A percentile compares a stretch with the other conserved stretches of the same genome.
Evolutionary conservation across 2,329 filamentous ascomycete species (phyloP).

Genomic region (Trichophaea hybrida): DNA sequence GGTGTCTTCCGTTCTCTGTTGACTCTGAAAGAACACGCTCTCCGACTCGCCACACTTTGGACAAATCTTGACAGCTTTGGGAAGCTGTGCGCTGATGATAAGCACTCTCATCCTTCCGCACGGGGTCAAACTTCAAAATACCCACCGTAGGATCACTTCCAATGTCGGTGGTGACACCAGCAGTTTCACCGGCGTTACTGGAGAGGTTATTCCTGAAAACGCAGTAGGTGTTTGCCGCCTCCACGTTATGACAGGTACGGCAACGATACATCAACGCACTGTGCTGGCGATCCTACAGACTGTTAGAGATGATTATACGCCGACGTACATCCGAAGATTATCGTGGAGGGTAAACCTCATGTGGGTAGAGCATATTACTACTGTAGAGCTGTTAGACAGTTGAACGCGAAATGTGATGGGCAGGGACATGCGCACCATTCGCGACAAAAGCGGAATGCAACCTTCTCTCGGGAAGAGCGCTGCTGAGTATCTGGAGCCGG

Average conservation of each 20-base stretch:
- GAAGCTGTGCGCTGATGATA: slow-evolving; percentile 49
- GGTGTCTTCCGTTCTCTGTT: slow-evolving; percentile 90
- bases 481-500: slow-evolving; percentile 18
- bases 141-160: slow-evolving; percentile 96
- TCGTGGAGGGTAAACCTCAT: slow-evolving; percentile 41
- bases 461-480: slow-evolving; percentile 18
- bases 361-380: slow-evolving; percentile 95
- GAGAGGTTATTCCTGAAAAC: slow-evolving; percentile 92
- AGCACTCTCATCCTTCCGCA: neutral
- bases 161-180: slow-evolving; percentile 94
- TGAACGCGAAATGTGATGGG: neutral
- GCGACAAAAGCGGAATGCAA: slow-evolving; percentile 77
- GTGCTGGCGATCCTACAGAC: slow-evolving; percentile 50
- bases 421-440: slow-evolving; percentile 53
- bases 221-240: slow-evolving; percentile 73
- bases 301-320: neutral
- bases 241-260: slow-evolving; percentile 84
- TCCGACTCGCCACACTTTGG: slow-evolving; percentile 73
- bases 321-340: neutral
- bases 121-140: slow-evolving; percentile 31
- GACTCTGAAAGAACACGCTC: slow-evolving; percentile 97
- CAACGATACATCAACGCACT: slow-evolving; percentile 88
- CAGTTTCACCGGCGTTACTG: slow-evolving; percentile 83
- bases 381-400: slow-evolving; percentile 32
- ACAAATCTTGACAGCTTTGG: slow-evolving; percentile 73